Evolutionary conservation across 306 rosid genomes (phyloP).

Genomic region (peach (Prunus persica)): Prunus_persica_NCBIv2 NC_034010.1:16313501-16314000

Average conservation of each 20-base stretch:
- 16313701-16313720: not conserved
- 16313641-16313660: not conserved
- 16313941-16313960: not conserved
- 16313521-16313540: conserved; percentile 11
- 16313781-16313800: not conserved
- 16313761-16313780: not conserved
- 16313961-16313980: not conserved
- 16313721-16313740: not conserved
- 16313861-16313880: not conserved
- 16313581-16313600: not conserved
- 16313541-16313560: not conserved
- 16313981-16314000: not conserved
- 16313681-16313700: not conserved
- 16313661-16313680: too few species aligned
- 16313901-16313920: not conserved
- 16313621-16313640: conserved; percentile 11
- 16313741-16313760: not conserved
- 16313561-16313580: not conserved
- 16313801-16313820: conserved; percentile 4
- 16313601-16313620: conserved; percentile 19
- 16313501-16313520: not conserved
- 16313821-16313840: not conserved
- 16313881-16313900: not conserved
- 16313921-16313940: not conserved
- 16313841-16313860: not conserved